Conservation (phyloP, 2,329 filamentous ascomycete species). For the Ophiocordyceps camponoti-leonardi region DNA sequence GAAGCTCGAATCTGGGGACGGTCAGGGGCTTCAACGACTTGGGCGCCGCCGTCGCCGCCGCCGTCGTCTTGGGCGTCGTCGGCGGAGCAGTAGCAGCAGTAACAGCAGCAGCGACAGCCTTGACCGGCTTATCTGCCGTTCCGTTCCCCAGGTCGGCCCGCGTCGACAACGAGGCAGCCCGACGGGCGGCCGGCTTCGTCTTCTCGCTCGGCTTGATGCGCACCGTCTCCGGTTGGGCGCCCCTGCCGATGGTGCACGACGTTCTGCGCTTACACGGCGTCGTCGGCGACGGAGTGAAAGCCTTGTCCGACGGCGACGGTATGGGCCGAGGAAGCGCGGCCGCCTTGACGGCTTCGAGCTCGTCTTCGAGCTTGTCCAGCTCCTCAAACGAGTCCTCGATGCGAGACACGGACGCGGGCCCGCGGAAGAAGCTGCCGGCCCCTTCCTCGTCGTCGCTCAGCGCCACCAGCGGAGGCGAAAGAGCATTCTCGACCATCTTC, state of each 20-base stretch:
- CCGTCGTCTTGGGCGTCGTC: slow-evolving; percentile 20
- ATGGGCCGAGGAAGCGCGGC: slow-evolving; percentile 13
- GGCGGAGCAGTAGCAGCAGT: slow-evolving; percentile 5
- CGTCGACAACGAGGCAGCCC: slow-evolving; percentile 22
- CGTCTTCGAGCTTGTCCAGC: slow-evolving; percentile 42
- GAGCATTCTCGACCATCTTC: slow-evolving; percentile 12
- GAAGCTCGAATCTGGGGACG: slow-evolving; percentile 40
- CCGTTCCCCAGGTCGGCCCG: slow-evolving; percentile 8
- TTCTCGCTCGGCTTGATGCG: slow-evolving; percentile 21
- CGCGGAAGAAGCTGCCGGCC: slow-evolving; percentile 17
- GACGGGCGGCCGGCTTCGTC: slow-evolving; percentile 21
- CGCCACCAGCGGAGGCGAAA: slow-evolving; percentile 15
- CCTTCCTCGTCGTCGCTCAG: slow-evolving; percentile 13
- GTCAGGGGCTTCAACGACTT: slow-evolving; percentile 39
- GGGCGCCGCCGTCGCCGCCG: slow-evolving; percentile 18
- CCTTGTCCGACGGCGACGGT: background rate
- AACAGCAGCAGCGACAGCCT: too few relatives aligned
- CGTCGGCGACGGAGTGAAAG: slow-evolving; percentile 5
- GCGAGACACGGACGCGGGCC: slow-evolving; percentile 22
- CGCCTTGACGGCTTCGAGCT: slow-evolving; percentile 35
- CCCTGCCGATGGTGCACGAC: background rate
- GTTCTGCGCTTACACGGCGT: background rate
- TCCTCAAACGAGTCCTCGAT: slow-evolving; percentile 50
- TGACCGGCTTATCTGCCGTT: slow-evolving; percentile 7
- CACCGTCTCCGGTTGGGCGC: slow-evolving; percentile 14